phyloP scores from a whole-genome alignment of 1,284 basidiomycete genomes.

The Cutaneotrichosporon dermatis region DNA sequence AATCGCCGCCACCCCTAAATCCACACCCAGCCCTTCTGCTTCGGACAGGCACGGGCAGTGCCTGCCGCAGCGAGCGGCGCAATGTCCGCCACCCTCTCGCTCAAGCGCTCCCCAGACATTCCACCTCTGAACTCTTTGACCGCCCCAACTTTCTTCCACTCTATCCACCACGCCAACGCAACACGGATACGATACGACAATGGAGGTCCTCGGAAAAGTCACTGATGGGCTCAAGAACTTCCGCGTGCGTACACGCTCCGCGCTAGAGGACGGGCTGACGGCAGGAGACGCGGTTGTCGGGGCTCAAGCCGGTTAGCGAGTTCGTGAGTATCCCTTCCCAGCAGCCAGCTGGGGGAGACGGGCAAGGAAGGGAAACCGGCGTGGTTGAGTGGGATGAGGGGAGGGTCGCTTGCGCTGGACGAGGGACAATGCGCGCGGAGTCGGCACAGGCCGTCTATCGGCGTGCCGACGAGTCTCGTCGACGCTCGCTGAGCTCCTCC shows the following conservation, averaged over 20 bases:
- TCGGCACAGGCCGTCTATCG: too few relatives aligned
- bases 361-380: too few relatives aligned
- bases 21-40: too few relatives aligned
- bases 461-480: too few relatives aligned
- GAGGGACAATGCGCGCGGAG: too few relatives aligned
- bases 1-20: background rate
- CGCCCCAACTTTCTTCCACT: background rate
- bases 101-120: too few relatives aligned
- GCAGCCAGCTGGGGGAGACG: too few relatives aligned
- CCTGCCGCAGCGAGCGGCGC: background rate
- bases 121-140: background rate
- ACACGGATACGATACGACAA: background rate
- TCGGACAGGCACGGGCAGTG: background rate
- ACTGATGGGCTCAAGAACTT: slow-evolving; percentile 27
- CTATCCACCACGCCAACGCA: slow-evolving; percentile 6
- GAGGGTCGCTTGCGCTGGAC: too few relatives aligned
- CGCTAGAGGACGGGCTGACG: background rate
- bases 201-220: slow-evolving; percentile 31
- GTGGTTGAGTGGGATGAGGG: too few relatives aligned
- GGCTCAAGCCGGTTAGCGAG: slow-evolving; percentile 36
- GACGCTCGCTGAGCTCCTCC: too few relatives aligned
- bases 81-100: background rate
- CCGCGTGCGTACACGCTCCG: slow-evolving; percentile 19
- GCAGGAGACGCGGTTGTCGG: slow-evolving; percentile 37
- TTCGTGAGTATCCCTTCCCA: slow-evolving; percentile 28